A percentile compares a stretch with the other conserved stretches of the same genome.
Conservation (phyloP, 305 asterid species). For the Fraxinus dipetala region DNA sequence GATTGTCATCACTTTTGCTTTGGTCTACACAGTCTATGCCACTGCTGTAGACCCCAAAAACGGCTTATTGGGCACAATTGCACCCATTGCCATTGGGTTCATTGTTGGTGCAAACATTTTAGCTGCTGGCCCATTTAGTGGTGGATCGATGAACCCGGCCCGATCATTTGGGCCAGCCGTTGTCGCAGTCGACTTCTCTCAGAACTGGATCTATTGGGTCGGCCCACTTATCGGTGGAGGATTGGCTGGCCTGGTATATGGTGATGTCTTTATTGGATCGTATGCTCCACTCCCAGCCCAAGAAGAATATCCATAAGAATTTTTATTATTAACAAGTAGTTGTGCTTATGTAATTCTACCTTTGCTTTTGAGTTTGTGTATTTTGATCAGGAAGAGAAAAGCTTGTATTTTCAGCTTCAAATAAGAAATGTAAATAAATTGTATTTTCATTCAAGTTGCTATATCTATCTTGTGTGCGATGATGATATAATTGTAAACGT, state of each 20-base stretch:
- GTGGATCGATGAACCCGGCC: constrained; percentile 83
- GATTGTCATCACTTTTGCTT: constrained; percentile 54
- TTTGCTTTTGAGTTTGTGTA: neutral
- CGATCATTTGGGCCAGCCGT: constrained; percentile 70
- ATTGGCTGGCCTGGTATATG: constrained; percentile 61
- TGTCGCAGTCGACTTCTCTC: constrained; percentile 41
- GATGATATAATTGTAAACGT: no score
- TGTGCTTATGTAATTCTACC: neutral
- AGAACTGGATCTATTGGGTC: constrained; percentile 64
- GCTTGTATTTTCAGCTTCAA: neutral
- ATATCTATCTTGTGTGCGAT: no score
- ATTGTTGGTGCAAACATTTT: constrained; percentile 65
- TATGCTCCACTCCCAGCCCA: constrained; percentile 38
- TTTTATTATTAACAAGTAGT: neutral
- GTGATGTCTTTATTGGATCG: constrained; percentile 47
- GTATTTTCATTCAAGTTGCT: neutral
- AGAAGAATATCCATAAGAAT: constrained; percentile 41
- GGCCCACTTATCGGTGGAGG: constrained; percentile 80
- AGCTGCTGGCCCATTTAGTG: constrained; percentile 76
- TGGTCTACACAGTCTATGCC: constrained; percentile 69
- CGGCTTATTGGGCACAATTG: constrained; percentile 60
- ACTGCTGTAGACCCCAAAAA: constrained; percentile 74
- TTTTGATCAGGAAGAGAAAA: neutral
- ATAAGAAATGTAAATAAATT: neutral
- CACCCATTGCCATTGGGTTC: constrained; percentile 69